A percentile compares a stretch with the other conserved stretches of the same genome.
These are phyloP conservation scores for Huntiella omanensis DNA, from an alignment of 2,329 filamentous ascomycete species.

Conservation along the genomic window DNA sequence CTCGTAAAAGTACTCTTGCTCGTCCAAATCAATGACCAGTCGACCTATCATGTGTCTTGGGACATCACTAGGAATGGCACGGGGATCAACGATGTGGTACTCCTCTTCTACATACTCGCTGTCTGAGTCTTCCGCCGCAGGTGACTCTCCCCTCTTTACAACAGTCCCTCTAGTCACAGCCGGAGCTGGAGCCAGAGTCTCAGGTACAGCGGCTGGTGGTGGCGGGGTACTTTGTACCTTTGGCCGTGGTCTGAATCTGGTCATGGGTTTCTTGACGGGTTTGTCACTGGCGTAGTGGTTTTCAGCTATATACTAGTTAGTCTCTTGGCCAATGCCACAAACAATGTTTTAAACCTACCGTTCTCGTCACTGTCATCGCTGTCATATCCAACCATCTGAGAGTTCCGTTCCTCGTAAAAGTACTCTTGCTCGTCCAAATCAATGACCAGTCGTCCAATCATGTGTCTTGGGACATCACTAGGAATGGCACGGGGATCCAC, in stretches of 20 bases:
- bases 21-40: constrained; percentile 36
- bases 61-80: constrained; percentile 27
- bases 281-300: constrained; percentile 49
- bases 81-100: constrained; percentile 40
- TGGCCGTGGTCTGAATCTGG: constrained; percentile 25
- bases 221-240: not conserved
- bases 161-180: not conserved
- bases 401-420: constrained; percentile 26
- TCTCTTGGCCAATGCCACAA: too few relatives aligned
- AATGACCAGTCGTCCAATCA: constrained; percentile 37
- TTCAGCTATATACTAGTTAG: constrained; percentile 32
- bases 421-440: constrained; percentile 37
- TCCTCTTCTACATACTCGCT: constrained; percentile 44
- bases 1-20: constrained; percentile 37
- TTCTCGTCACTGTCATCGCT: constrained; percentile 49
- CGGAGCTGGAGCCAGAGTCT: not conserved
- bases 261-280: constrained; percentile 33
- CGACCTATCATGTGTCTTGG: constrained; percentile 33
- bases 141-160: not conserved
- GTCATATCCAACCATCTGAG: constrained; percentile 19
- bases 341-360: constrained; percentile 22
- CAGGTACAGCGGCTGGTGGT: not conserved
- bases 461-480: constrained; percentile 27
- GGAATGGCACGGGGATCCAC: constrained; percentile 33
- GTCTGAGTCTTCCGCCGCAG: constrained; percentile 21